Conservation (phyloP, 345 rosid genomes). For the Cochlearia excelsa region DNA sequence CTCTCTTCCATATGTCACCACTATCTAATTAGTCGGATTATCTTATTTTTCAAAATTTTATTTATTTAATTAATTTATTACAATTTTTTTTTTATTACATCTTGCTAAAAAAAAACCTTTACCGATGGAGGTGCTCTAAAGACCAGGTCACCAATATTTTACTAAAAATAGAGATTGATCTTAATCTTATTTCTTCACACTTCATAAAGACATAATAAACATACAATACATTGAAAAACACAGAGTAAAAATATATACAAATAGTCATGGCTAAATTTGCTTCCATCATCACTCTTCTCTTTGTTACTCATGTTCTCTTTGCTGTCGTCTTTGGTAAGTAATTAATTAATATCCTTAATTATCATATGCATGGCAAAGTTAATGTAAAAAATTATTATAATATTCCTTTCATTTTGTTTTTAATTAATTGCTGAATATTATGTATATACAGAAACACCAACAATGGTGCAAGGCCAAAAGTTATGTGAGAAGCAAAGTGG, state of each 20-base stretch:
- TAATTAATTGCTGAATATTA: not conserved
- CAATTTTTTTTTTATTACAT: too few species aligned
- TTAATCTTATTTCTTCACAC: conserved; percentile 9
- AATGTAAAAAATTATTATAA: too few species aligned
- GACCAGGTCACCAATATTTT: not conserved
- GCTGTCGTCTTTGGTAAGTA: not conserved
- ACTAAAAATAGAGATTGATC: conserved; percentile 15
- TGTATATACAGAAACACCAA: conserved; percentile 10
- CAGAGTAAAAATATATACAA: not conserved
- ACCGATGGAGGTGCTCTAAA: too few species aligned
- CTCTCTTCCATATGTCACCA: too few species aligned
- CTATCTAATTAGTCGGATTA: too few species aligned
- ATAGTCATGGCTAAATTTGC: not conserved
- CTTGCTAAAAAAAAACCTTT: too few species aligned
- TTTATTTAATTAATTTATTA: too few species aligned
- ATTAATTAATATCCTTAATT: too few species aligned
- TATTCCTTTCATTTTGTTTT: not conserved
- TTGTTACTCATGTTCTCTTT: not conserved
- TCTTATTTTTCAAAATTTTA: too few species aligned
- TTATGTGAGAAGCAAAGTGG: conserved; percentile 10
- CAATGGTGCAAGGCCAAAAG: conserved; percentile 4
- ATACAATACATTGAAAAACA: not conserved
- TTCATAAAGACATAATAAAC: too few species aligned
- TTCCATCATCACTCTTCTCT: not conserved
- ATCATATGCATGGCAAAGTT: too few species aligned